Evolutionary conservation across 1,284 basidiomycete species (phyloP).

Genomic region (Microbotryum violaceum): DNA sequence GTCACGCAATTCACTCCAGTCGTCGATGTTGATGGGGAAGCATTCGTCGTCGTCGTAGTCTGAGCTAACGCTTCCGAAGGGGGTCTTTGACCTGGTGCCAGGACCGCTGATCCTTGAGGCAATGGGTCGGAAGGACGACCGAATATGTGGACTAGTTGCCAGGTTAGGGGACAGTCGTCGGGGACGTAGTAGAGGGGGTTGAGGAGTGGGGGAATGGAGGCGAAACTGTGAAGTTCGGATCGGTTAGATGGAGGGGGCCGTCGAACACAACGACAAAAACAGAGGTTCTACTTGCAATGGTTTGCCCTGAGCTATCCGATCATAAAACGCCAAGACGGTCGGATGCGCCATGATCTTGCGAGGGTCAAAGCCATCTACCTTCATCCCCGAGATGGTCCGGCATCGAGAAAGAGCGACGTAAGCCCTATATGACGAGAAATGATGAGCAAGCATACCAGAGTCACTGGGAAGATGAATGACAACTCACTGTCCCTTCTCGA

Average conservation of each 20-base stretch:
- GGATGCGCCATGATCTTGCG: constrained; percentile 23
- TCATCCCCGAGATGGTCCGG: constrained; percentile 24
- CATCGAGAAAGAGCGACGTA: constrained; percentile 29
- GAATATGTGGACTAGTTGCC: constrained; percentile 7
- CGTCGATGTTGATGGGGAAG: too few relatives aligned
- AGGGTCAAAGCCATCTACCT: constrained; percentile 23
- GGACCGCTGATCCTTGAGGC: constrained; percentile 9
- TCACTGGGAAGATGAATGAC: not conserved
- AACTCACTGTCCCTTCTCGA: constrained; percentile 30
- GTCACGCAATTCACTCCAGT: too few relatives aligned
- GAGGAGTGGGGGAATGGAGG: not conserved
- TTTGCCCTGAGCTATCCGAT: constrained; percentile 12
- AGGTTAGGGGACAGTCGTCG: constrained; percentile 14
- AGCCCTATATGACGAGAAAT: constrained; percentile 1
- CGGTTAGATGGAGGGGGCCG: not conserved
- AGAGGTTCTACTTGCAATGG: constrained; percentile 8
- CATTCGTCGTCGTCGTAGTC: too few relatives aligned
- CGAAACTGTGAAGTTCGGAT: constrained; percentile 8
- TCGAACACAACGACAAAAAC: not conserved
- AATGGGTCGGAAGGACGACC: not conserved
- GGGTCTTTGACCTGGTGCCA: constrained; percentile 14
- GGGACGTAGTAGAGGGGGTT: constrained; percentile 20
- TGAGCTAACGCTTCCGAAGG: too few relatives aligned
- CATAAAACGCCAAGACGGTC: constrained; percentile 19
- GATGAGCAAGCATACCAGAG: not conserved